Percentiles rank a stretch among this genome's conserved stretches.
Conservation (phyloP, 2,329 filamentous ascomycete species). For the Aspergillus sp. region DNA sequence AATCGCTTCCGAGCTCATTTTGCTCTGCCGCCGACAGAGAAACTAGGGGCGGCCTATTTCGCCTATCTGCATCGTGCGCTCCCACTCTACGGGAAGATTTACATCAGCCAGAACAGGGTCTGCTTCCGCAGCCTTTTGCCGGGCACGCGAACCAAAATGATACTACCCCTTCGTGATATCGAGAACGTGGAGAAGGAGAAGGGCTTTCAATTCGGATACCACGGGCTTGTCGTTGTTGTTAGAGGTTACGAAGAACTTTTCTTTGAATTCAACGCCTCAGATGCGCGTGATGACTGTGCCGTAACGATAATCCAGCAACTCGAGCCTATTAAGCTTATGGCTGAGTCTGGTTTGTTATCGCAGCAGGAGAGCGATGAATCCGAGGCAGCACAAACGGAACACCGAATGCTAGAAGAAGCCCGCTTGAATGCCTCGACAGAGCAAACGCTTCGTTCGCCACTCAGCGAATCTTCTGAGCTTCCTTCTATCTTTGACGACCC, state of each 20-base stretch:
- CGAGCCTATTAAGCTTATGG: slow-evolving; percentile 68
- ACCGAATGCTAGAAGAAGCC: slow-evolving; percentile 76
- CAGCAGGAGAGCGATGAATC: slow-evolving; percentile 70
- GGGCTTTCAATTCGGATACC: slow-evolving; percentile 88
- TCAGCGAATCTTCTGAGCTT: slow-evolving; percentile 43
- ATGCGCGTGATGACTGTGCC: slow-evolving; percentile 83
- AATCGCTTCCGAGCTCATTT: slow-evolving; percentile 85
- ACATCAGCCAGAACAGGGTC: slow-evolving; percentile 82
- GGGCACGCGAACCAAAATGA: slow-evolving; percentile 87
- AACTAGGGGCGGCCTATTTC: slow-evolving; percentile 84
- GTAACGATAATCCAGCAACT: slow-evolving; percentile 76
- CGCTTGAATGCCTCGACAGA: slow-evolving; percentile 51
- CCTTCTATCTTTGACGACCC: slow-evolving; percentile 89
- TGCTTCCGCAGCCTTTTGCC: slow-evolving; percentile 92
- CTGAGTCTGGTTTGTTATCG: slow-evolving; percentile 67
- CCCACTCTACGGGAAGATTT: slow-evolving; percentile 94
- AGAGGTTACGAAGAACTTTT: slow-evolving; percentile 93
- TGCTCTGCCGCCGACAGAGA: slow-evolving; percentile 79
- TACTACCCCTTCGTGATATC: slow-evolving; percentile 85
- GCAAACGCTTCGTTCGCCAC: slow-evolving; percentile 23
- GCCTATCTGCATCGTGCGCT: slow-evolving; percentile 87
- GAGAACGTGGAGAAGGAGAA: slow-evolving; percentile 94
- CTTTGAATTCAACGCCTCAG: slow-evolving; percentile 81
- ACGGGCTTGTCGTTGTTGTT: slow-evolving; percentile 88
- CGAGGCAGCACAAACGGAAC: slow-evolving; percentile 74